A percentile compares a stretch with the other conserved stretches of the same genome.
These are phyloP conservation scores for Tolypocladium amazonense DNA, from an alignment of 2,329 filamentous ascomycete genomes.

Conservation along the genomic window DNA sequence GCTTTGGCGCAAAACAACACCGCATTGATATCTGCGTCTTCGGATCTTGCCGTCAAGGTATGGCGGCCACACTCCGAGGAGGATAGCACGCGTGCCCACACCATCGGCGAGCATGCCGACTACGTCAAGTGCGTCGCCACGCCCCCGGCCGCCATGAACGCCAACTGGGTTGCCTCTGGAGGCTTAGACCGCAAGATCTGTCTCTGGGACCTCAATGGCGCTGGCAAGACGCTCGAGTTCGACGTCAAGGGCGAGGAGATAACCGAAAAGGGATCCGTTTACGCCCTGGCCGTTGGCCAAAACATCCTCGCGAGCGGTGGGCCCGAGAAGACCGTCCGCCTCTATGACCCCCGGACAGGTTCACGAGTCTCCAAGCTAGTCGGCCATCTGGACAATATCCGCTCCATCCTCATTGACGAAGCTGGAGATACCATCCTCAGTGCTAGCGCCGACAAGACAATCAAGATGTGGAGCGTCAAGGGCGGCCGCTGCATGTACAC, in stretches of 20 bases:
- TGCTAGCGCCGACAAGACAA: constrained; percentile 88
- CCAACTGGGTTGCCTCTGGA: constrained; percentile 86
- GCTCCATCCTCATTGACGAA: constrained; percentile 81
- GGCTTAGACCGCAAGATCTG: constrained; percentile 87
- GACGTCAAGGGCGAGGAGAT: constrained; percentile 75
- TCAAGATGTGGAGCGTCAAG: constrained; percentile 96
- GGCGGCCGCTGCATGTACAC: constrained; percentile 96
- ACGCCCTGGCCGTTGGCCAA: constrained; percentile 72
- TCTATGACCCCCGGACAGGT: constrained; percentile 85
- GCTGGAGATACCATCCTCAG: constrained; percentile 87
- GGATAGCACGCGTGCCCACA: constrained; percentile 42
- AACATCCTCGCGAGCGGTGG: constrained; percentile 84
- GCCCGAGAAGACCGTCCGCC: constrained; percentile 81
- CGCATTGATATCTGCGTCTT: constrained; percentile 79
- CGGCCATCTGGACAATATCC: constrained; percentile 89
- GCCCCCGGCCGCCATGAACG: constrained; percentile 47
- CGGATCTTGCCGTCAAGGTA: constrained; percentile 86
- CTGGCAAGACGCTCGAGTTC: constrained; percentile 77
- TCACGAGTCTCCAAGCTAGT: constrained; percentile 93
- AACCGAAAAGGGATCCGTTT: constrained; percentile 86
- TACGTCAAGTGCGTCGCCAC: constrained; percentile 93
- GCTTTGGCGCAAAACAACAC: constrained; percentile 67
- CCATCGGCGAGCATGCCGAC: constrained; percentile 87
- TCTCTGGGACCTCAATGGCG: constrained; percentile 86
- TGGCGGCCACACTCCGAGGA: constrained; percentile 67